A percentile compares a stretch with the other conserved stretches of the same genome.
These are phyloP conservation scores for Penicillium arizonense DNA, from an alignment of 495 filamentous ascomycete genomes.

Conservation along the genomic window DNA sequence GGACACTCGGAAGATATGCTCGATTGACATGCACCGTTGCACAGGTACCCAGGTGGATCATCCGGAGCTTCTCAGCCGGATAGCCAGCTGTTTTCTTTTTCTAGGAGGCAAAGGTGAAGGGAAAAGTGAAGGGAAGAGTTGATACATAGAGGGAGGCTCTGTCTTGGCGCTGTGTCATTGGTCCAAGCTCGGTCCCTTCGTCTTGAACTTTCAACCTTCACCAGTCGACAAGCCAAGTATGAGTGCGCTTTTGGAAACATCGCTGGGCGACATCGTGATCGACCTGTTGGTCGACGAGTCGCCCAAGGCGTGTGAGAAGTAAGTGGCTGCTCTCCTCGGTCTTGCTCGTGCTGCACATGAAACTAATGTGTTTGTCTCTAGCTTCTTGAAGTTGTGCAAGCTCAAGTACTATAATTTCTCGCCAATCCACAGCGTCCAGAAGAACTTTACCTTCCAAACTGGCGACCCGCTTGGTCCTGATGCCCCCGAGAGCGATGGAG, in stretches of 20 bases:
- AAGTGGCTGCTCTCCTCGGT: slow-evolving; percentile 33
- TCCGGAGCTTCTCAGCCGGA: slow-evolving; percentile 14
- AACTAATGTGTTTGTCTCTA: slow-evolving; percentile 55
- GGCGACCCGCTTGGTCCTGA: slow-evolving; percentile 88
- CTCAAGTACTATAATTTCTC: slow-evolving; percentile 98
- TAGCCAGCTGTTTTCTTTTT: too few species aligned
- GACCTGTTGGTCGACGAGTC: slow-evolving; percentile 85
- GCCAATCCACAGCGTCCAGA: slow-evolving; percentile 83
- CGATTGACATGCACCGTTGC: slow-evolving; percentile 34
- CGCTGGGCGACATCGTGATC: slow-evolving; percentile 87
- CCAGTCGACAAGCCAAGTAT: slow-evolving; percentile 38
- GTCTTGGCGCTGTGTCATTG: slow-evolving; percentile 14
- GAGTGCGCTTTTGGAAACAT: slow-evolving; percentile 88
- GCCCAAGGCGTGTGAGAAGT: slow-evolving; percentile 91
- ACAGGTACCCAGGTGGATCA: slow-evolving; percentile 34
- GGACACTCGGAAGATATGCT: slow-evolving; percentile 39
- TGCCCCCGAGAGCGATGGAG: slow-evolving; percentile 80
- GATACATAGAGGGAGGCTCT: background rate
- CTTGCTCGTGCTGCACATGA: slow-evolving; percentile 37
- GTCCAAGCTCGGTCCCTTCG: slow-evolving; percentile 15
- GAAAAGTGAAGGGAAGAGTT: background rate
- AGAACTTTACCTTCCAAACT: slow-evolving; percentile 91
- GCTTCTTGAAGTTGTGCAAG: slow-evolving; percentile 97
- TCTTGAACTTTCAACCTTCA: slow-evolving; percentile 4
- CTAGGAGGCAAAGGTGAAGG: background rate